Conservation (phyloP, 1,284 basidiomycete species). For the Lentinus polychrous region DNA sequence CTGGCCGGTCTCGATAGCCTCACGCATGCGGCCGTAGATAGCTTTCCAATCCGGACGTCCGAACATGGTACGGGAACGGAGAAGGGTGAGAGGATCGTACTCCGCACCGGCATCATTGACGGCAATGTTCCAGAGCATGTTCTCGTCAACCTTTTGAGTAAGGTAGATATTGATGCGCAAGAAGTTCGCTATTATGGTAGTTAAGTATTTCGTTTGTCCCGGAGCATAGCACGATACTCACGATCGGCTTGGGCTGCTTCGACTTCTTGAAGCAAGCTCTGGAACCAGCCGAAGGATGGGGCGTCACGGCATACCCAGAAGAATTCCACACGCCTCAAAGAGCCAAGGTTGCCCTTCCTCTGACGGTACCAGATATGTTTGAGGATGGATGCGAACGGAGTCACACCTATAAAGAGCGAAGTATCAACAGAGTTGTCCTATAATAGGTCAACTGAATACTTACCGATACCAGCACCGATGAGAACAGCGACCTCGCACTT, state of each 20-base stretch:
- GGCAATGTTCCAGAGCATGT: slow-evolving; percentile 87
- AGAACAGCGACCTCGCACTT: slow-evolving; percentile 78
- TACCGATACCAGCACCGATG: slow-evolving; percentile 85
- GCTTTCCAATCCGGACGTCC: slow-evolving; percentile 82
- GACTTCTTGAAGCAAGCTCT: slow-evolving; percentile 75
- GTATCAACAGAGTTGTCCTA: neutral
- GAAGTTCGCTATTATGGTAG: slow-evolving; percentile 63
- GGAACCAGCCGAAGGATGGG: slow-evolving; percentile 92
- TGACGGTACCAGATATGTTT: slow-evolving; percentile 93
- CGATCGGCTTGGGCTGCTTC: slow-evolving; percentile 81
- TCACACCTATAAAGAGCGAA: slow-evolving; percentile 48
- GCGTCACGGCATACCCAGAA: slow-evolving; percentile 89
- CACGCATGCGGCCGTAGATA: slow-evolving; percentile 67
- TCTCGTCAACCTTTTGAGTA: slow-evolving; percentile 78
- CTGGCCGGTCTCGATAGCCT: slow-evolving; percentile 70
- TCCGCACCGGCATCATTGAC: slow-evolving; percentile 79
- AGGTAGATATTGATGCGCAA: slow-evolving; percentile 86
- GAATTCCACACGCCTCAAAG: slow-evolving; percentile 80
- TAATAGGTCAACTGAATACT: slow-evolving; percentile 16
- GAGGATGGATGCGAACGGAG: slow-evolving; percentile 85
- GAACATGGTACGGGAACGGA: slow-evolving; percentile 80
- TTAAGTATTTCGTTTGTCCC: slow-evolving; percentile 1
- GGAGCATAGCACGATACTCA: slow-evolving; percentile 33
- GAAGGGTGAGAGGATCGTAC: slow-evolving; percentile 80
- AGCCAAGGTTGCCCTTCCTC: slow-evolving; percentile 65